A percentile compares a stretch with the other conserved stretches of the same genome.
Conservation (phyloP, 208 protist species). For the Phytomonas francai region DNA sequence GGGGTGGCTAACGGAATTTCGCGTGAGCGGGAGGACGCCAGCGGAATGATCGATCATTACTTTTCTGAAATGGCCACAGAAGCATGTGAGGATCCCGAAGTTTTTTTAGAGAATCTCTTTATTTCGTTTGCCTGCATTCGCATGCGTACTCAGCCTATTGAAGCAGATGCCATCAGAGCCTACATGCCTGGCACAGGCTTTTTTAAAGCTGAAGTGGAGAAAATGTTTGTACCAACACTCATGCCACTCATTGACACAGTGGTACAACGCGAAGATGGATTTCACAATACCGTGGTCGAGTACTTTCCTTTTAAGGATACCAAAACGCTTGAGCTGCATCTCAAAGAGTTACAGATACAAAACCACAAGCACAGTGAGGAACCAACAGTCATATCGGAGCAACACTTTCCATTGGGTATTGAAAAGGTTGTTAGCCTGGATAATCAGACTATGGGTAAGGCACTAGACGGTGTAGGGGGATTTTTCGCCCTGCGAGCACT, state of each 20-base stretch:
- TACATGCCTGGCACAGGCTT: conserved; percentile 78
- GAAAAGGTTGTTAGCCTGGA: conserved; percentile 21
- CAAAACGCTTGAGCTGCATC: conserved; percentile 32
- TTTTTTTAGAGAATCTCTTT: conserved; percentile 76
- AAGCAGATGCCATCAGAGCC: conserved; percentile 38
- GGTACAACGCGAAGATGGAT: conserved; percentile 66
- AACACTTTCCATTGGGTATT: conserved; percentile 6
- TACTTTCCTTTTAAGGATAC: conserved; percentile 54
- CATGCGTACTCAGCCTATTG: conserved; percentile 71
- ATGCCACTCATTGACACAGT: conserved; percentile 77
- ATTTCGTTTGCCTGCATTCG: conserved; percentile 55
- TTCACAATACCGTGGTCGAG: conserved; percentile 71
- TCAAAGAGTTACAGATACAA: conserved; percentile 35
- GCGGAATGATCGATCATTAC: conserved; percentile 61
- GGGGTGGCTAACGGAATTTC: conserved; percentile 69
- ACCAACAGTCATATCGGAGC: conserved; percentile 13
- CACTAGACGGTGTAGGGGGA: conserved; percentile 26
- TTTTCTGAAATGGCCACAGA: conserved; percentile 81
- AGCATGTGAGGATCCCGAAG: conserved; percentile 78
- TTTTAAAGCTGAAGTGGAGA: conserved; percentile 70
- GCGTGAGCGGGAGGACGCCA: conserved; percentile 68
- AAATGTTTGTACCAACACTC: conserved; percentile 83
- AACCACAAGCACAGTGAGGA: conserved; percentile 25
- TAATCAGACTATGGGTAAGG: conserved; percentile 33
- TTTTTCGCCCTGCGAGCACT: conserved; percentile 83